These are phyloP conservation scores for Coniochaeta ligniaria DNA, from an alignment of 2,329 filamentous ascomycete genomes.

Conservation along the genomic window DNA sequence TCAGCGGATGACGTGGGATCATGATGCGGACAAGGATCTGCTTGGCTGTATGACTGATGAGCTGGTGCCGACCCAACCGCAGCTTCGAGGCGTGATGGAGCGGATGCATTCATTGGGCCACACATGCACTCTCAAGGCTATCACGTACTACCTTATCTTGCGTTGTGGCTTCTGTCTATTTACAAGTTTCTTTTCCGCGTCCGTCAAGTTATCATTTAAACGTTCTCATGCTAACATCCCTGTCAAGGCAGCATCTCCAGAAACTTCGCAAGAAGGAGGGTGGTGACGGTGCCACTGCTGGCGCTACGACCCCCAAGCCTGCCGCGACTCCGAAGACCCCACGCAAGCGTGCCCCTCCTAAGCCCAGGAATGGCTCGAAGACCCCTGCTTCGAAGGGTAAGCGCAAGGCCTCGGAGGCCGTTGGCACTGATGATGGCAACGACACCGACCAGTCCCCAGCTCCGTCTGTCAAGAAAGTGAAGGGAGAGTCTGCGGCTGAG, in stretches of 20 bases:
- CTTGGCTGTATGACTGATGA: constrained; percentile 16
- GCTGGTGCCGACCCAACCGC: constrained; percentile 13
- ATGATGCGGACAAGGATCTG: constrained; percentile 18
- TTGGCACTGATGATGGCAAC: not conserved
- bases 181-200: not conserved
- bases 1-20: constrained; percentile 18
- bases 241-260: constrained; percentile 24
- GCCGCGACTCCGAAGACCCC: constrained; percentile 11
- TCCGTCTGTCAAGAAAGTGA: not conserved
- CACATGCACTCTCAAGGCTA: constrained; percentile 18
- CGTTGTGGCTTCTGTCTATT: constrained; percentile 4
- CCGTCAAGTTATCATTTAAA: not conserved
- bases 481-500: not conserved
- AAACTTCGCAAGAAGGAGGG: constrained; percentile 23
- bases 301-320: constrained; percentile 1
- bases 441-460: constrained; percentile 19
- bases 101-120: constrained; percentile 16
- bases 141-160: constrained; percentile 15
- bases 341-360: constrained; percentile 8
- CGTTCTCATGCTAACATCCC: constrained; percentile 4
- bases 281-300: constrained; percentile 1
- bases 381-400: constrained; percentile 8
- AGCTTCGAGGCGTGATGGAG: constrained; percentile 15
- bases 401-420: constrained; percentile 6
- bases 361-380: constrained; percentile 6